phyloP scores from a whole-genome alignment of 768 basidiomycete genomes.

The Suillus bovinus region DNA sequence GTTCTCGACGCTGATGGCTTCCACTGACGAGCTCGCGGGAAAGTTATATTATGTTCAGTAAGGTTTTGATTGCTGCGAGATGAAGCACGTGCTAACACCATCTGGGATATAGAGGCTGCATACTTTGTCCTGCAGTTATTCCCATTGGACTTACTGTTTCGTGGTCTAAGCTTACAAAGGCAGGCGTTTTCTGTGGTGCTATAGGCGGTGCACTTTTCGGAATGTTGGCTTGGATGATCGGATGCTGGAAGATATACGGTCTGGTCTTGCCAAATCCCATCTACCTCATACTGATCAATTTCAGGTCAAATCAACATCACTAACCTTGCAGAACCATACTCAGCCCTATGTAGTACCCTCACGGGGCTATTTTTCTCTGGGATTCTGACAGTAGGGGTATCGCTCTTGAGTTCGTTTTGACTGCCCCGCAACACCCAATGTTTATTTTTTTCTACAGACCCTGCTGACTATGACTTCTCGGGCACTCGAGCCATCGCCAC shows the following conservation, averaged over 20 bases:
- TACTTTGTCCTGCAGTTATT: constrained; percentile 50
- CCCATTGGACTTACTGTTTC: too few relatives aligned
- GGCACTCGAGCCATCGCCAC: too few relatives aligned
- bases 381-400: too few relatives aligned
- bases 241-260: constrained; percentile 52
- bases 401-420: too few relatives aligned
- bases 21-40: constrained; percentile 7
- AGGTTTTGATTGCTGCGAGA: constrained; percentile 13
- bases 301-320: constrained; percentile 37
- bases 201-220: constrained; percentile 42
- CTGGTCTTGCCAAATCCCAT: background rate
- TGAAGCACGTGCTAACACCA: background rate
- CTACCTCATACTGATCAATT: too few relatives aligned
- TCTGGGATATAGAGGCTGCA: constrained; percentile 40
- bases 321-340: constrained; percentile 40
- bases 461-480: too few relatives aligned
- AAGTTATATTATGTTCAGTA: constrained; percentile 49
- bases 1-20: background rate
- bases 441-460: too few relatives aligned
- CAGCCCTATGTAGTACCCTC: constrained; percentile 41
- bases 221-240: constrained; percentile 53
- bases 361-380: too few relatives aligned
- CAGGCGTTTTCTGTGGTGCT: too few relatives aligned
- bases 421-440: too few relatives aligned
- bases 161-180: too few relatives aligned